phyloP scores from a whole-genome alignment of 345 rosid species.

The Eutrema heterophyllum region DNA sequence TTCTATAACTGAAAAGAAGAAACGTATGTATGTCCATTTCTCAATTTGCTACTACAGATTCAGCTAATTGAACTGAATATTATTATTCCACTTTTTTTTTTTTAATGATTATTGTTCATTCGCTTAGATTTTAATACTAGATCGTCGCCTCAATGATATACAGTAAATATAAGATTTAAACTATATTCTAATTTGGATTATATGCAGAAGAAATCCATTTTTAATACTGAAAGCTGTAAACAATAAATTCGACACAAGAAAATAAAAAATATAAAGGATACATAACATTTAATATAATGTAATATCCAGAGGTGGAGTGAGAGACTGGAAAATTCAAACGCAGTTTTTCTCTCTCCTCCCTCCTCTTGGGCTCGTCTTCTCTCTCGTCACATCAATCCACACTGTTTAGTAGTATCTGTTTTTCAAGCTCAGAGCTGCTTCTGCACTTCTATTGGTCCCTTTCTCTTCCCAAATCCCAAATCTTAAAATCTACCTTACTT shows the following conservation, averaged over 20 bases:
- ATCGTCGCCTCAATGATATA: not conserved
- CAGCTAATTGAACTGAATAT: not conserved
- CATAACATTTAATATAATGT: not conserved
- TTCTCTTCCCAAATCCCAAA: constrained; percentile 11
- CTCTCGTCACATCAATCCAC: constrained; percentile 32
- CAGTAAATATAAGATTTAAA: not conserved
- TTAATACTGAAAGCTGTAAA: constrained; percentile 10
- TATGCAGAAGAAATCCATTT: not conserved
- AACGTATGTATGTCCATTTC: not conserved
- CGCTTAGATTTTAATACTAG: not conserved
- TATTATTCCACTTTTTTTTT: not conserved
- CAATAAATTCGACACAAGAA: constrained; percentile 6
- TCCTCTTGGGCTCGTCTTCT: constrained; percentile 3
- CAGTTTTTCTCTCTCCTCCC: constrained; percentile 6
- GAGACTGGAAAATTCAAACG: constrained; percentile 22
- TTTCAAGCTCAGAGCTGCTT: constrained; percentile 8
- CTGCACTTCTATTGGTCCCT: constrained; percentile 11
- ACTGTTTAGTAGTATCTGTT: constrained; percentile 12
- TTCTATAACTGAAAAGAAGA: constrained; percentile 20
- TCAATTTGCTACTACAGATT: not conserved
- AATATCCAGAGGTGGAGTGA: constrained; percentile 22
- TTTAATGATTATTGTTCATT: not conserved
- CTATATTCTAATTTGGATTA: not conserved
- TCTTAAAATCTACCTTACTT: not conserved
- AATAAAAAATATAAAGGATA: not conserved